phyloP scores from a whole-genome alignment of 2,329 filamentous ascomycete genomes.

The Domatiomyces globalis region DNA sequence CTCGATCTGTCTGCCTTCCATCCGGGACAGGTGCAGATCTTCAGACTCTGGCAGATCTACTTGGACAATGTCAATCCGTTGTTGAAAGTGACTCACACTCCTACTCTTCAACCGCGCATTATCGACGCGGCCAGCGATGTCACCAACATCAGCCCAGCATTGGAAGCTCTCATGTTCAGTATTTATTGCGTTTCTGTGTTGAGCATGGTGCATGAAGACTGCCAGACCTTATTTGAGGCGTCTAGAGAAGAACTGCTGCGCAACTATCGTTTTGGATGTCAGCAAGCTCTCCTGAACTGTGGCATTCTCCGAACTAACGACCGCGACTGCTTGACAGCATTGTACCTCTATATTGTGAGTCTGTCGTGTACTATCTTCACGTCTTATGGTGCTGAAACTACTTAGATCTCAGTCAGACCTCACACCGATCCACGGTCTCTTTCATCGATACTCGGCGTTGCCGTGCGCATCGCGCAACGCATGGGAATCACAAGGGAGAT shows the following conservation, averaged over 20 bases:
- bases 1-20: slow-evolving; percentile 40
- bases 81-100: slow-evolving; percentile 53
- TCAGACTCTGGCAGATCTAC: slow-evolving; percentile 49
- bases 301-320: slow-evolving; percentile 29
- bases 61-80: slow-evolving; percentile 56
- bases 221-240: slow-evolving; percentile 26
- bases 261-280: slow-evolving; percentile 32
- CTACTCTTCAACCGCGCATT: slow-evolving; percentile 49
- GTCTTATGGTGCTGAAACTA: slow-evolving; percentile 21
- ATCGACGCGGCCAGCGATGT: slow-evolving; percentile 47
- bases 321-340: slow-evolving; percentile 36
- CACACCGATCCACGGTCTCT: slow-evolving; percentile 47
- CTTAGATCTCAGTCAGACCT: slow-evolving; percentile 39
- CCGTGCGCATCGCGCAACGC: slow-evolving; percentile 52
- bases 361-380: background rate
- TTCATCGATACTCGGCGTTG: slow-evolving; percentile 50
- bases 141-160: slow-evolving; percentile 38
- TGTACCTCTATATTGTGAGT: slow-evolving; percentile 41
- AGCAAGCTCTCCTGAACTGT: slow-evolving; percentile 34
- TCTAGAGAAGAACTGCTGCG: slow-evolving; percentile 27
- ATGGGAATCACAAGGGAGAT: slow-evolving; percentile 56
- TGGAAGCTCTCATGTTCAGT: slow-evolving; percentile 54
- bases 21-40: slow-evolving; percentile 46
- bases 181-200: slow-evolving; percentile 51
- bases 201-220: slow-evolving; percentile 44